These are phyloP conservation scores for Kalmusia sp. DNA, from an alignment of 2,329 filamentous ascomycete genomes.

Conservation along the genomic window DNA sequence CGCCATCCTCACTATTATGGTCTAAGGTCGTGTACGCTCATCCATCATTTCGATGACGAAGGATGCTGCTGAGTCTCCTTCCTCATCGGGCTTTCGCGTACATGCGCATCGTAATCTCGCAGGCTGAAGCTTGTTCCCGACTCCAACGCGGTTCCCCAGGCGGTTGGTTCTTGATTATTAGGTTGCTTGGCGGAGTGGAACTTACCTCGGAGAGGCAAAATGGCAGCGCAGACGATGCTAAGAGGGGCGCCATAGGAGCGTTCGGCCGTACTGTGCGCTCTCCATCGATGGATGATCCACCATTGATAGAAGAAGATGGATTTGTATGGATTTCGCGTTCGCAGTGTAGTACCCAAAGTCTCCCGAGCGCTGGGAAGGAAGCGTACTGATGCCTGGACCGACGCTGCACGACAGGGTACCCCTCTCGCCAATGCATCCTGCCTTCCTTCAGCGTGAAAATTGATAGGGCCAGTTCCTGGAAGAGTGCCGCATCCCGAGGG, in stretches of 20 bases:
- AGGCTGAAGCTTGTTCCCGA: constrained; percentile 1
- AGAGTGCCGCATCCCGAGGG: not conserved
- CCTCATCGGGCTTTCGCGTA: constrained; percentile 4
- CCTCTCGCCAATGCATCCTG: constrained; percentile 4
- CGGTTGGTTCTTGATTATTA: constrained; percentile 10
- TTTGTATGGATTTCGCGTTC: not conserved
- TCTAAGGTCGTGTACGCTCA: constrained; percentile 1
- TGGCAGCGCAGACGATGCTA: constrained; percentile 1
- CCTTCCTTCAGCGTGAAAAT: not conserved
- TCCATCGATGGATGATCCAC: not conserved
- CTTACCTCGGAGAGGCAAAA: constrained; percentile 9
- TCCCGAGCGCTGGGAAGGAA: not conserved
- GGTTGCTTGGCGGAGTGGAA: constrained; percentile 11
- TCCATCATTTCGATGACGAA: constrained; percentile 1
- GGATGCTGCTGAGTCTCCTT: constrained; percentile 1
- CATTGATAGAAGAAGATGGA: not conserved
- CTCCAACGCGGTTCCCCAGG: constrained; percentile 4
- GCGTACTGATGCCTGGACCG: not conserved
- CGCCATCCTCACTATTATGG: constrained; percentile 7
- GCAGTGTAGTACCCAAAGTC: not conserved
- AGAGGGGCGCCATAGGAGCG: not conserved
- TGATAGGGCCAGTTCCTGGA: not conserved
- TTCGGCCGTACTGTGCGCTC: not conserved
- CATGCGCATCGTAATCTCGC: not conserved
- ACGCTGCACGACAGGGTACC: constrained; percentile 2